Conservation (phyloP, 1,284 basidiomycete species). For the Boletus mariae region DNA sequence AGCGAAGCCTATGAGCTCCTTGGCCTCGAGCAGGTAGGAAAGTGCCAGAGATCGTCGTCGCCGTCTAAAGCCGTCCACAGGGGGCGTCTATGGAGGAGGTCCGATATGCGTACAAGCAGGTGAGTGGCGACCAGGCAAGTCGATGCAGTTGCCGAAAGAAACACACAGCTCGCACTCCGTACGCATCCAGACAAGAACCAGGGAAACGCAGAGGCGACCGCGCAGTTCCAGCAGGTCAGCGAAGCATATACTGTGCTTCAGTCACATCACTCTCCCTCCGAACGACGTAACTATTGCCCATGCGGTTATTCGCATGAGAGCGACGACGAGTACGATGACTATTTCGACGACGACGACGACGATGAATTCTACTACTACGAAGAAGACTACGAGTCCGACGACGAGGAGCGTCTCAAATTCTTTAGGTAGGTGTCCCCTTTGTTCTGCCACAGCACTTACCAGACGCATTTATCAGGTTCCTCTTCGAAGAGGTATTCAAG, state of each 20-base stretch:
- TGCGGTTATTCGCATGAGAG: slow-evolving; percentile 14
- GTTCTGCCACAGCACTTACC: slow-evolving; percentile 4
- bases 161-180: slow-evolving; percentile 53
- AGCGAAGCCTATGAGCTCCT: slow-evolving; percentile 53
- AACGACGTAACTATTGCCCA: slow-evolving; percentile 20
- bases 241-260: slow-evolving; percentile 63
- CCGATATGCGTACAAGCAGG: slow-evolving; percentile 66
- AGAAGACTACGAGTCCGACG: slow-evolving; percentile 30
- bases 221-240: slow-evolving; percentile 62
- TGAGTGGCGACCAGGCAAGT: slow-evolving; percentile 22
- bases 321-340: slow-evolving; percentile 29
- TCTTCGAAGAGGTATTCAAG: slow-evolving; percentile 45
- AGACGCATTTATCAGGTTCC: slow-evolving; percentile 33
- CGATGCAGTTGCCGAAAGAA: slow-evolving; percentile 3
- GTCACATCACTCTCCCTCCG: slow-evolving; percentile 45
- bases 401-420: slow-evolving; percentile 37
- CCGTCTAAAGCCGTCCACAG: slow-evolving; percentile 34
- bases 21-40: slow-evolving; percentile 54
- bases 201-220: slow-evolving; percentile 58
- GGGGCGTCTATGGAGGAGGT: slow-evolving; percentile 58
- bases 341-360: slow-evolving; percentile 35
- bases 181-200: slow-evolving; percentile 76
- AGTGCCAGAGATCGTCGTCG: not conserved
- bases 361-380: slow-evolving; percentile 36
- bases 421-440: slow-evolving; percentile 37